phyloP scores from a whole-genome alignment of 1,139 yeast genomes.

The Insectozyma bohioensis region DNA sequence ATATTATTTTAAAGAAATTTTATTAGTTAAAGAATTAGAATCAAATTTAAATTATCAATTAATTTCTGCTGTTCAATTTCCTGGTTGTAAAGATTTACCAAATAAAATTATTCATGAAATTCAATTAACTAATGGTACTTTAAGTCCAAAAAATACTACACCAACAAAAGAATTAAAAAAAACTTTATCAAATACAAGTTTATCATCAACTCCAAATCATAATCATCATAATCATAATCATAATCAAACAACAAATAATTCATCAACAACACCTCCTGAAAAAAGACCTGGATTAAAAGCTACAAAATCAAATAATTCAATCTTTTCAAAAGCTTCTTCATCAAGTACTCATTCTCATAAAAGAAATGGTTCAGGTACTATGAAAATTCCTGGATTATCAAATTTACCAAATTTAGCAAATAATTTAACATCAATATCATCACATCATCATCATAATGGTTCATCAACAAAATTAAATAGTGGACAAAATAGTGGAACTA shows the following conservation, averaged over 20 bases:
- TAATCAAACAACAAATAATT: not conserved
- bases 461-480: too few species aligned
- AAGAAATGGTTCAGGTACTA: slow-evolving; percentile 17
- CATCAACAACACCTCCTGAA: slow-evolving; percentile 5
- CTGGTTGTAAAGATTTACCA: slow-evolving; percentile 44
- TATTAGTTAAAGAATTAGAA: slow-evolving; percentile 67
- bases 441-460: not conserved
- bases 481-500: too few species aligned
- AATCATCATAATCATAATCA: slow-evolving; percentile 1
- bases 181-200: slow-evolving; percentile 19
- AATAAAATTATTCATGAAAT: slow-evolving; percentile 16
- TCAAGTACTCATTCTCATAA: slow-evolving; percentile 17
- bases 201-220: slow-evolving; percentile 6
- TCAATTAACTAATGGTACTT: slow-evolving; percentile 9
- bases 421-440: not conserved
- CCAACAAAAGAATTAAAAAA: slow-evolving; percentile 27
- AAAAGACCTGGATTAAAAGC: slow-evolving; percentile 35
- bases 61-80: slow-evolving; percentile 59
- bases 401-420: slow-evolving; percentile 1
- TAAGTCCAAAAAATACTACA: slow-evolving; percentile 18
- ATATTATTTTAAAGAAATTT: slow-evolving; percentile 60
- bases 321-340: slow-evolving; percentile 13
- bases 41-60: slow-evolving; percentile 64
- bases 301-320: slow-evolving; percentile 31
- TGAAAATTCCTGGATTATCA: slow-evolving; percentile 2